A percentile compares a stretch with the other conserved stretches of the same genome.
These are phyloP conservation scores for Ceriops zippeliana DNA, from an alignment of 345 rosid genomes.

Conservation along the genomic window DNA sequence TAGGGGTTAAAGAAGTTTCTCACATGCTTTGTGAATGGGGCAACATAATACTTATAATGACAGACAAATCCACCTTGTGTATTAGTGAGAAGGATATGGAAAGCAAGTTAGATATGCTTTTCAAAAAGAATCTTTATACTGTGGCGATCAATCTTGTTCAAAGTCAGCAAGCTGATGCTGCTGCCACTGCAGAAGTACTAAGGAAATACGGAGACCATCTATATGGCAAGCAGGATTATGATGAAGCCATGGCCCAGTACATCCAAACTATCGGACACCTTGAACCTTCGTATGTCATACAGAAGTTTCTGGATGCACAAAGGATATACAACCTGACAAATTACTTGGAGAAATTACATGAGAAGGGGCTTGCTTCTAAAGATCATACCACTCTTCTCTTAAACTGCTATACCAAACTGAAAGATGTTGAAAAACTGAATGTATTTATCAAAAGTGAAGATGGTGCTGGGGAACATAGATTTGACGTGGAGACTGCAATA, in stretches of 20 bases:
- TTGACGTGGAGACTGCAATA: conserved; percentile 97
- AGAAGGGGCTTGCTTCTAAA: conserved; percentile 97
- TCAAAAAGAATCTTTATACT: conserved; percentile 89
- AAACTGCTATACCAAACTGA: conserved; percentile 93
- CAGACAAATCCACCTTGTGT: conserved; percentile 70
- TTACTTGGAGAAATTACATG: conserved; percentile 91
- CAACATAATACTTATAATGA: conserved; percentile 68
- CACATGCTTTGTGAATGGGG: conserved; percentile 99
- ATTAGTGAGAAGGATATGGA: conserved; percentile 98
- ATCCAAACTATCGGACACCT: conserved; percentile 89
- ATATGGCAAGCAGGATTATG: conserved; percentile 90
- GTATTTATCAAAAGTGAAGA: conserved; percentile 91
- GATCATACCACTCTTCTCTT: conserved; percentile 96
- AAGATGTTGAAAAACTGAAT: conserved; percentile 90
- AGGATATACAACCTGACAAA: conserved; percentile 96
- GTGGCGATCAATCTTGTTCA: conserved; percentile 96
- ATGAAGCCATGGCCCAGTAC: conserved; percentile 95
- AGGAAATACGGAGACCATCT: conserved; percentile 98
- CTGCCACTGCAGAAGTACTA: conserved; percentile 96
- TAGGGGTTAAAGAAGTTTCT: conserved; percentile 77
- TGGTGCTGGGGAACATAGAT: conserved; percentile 83
- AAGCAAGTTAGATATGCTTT: conserved; percentile 97
- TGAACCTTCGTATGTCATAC: conserved; percentile 97
- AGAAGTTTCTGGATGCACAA: conserved; percentile 97
- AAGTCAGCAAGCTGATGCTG: conserved; percentile 97